Evolutionary conservation across 306 rosid genomes (phyloP).

Genomic region (Dryas alaskensis): DNA sequence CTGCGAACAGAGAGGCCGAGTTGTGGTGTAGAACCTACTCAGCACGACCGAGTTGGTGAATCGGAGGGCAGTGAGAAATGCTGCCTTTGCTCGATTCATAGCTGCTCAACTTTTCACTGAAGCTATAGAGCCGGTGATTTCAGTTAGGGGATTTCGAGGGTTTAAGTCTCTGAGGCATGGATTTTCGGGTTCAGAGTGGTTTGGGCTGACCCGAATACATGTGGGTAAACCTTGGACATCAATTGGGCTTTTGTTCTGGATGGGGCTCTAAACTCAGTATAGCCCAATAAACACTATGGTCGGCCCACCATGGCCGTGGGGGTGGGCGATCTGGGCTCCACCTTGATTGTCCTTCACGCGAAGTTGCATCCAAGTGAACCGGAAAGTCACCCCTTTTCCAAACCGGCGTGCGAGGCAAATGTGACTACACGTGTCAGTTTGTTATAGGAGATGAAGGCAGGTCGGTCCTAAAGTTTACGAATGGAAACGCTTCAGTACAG

Average conservation of each 20-base stretch:
- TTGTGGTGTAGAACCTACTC: slow-evolving; percentile 25
- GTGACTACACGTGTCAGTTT: neutral
- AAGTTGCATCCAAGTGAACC: slow-evolving; percentile 14
- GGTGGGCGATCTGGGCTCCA: slow-evolving; percentile 1
- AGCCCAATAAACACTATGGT: too few relatives aligned
- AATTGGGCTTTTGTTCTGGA: too few relatives aligned
- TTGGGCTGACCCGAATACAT: neutral
- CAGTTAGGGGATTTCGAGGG: slow-evolving; percentile 23
- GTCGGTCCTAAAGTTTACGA: neutral
- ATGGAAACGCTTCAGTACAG: neutral
- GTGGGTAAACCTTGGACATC: neutral
- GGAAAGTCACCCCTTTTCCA: neutral
- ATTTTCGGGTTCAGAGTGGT: neutral
- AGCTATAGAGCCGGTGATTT: neutral
- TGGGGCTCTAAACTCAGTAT: too few relatives aligned
- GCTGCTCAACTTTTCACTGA: slow-evolving; percentile 15
- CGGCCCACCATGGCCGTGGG: too few relatives aligned
- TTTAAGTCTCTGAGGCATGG: slow-evolving; percentile 4
- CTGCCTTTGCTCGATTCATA: slow-evolving; percentile 58
- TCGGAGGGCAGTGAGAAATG: slow-evolving; percentile 39
- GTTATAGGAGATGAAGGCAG: neutral
- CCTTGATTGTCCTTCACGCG: slow-evolving; percentile 25
- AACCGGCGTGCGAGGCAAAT: slow-evolving; percentile 16
- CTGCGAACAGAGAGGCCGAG: slow-evolving; percentile 45
- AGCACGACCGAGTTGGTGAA: slow-evolving; percentile 41